Percentiles rank a stretch among this genome's conserved stretches.
Conservation (phyloP, 495 filamentous ascomycete genomes). For the Hyaloscypha hepaticicola region DNA sequence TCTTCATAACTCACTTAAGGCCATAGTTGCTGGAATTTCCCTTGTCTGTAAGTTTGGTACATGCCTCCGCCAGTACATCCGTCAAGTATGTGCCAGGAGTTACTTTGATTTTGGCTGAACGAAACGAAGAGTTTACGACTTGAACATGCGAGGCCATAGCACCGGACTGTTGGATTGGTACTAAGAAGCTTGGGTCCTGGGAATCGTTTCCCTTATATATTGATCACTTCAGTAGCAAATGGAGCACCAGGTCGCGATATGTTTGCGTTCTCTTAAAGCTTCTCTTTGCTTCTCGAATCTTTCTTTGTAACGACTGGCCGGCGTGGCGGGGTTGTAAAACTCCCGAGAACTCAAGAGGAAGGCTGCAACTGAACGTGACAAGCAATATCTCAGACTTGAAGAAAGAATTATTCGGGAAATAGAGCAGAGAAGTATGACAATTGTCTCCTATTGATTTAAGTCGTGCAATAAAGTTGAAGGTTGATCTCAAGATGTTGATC, state of each 20-base stretch:
- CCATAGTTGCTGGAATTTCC: conserved; percentile 71
- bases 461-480: background rate
- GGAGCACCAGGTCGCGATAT: background rate
- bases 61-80: conserved; percentile 85
- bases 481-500: conserved; percentile 5
- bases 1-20: conserved; percentile 62
- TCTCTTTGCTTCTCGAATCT: conserved; percentile 27
- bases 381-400: background rate
- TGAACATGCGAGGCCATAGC: conserved; percentile 87
- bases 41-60: conserved; percentile 69
- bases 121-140: conserved; percentile 74
- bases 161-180: background rate
- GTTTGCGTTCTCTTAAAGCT: conserved; percentile 1
- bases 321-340: conserved; percentile 28
- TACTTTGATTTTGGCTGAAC: conserved; percentile 76
- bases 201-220: background rate
- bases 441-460: background rate
- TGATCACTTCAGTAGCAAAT: background rate
- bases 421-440: background rate
- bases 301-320: conserved; percentile 24
- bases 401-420: background rate
- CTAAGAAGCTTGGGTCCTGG: background rate
- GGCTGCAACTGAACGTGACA: background rate
- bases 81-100: conserved; percentile 74
- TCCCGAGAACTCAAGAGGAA: background rate